Base-by-base conservation (phyloP, 345 rosid species). In the Pugionium dolabratum region DNA sequence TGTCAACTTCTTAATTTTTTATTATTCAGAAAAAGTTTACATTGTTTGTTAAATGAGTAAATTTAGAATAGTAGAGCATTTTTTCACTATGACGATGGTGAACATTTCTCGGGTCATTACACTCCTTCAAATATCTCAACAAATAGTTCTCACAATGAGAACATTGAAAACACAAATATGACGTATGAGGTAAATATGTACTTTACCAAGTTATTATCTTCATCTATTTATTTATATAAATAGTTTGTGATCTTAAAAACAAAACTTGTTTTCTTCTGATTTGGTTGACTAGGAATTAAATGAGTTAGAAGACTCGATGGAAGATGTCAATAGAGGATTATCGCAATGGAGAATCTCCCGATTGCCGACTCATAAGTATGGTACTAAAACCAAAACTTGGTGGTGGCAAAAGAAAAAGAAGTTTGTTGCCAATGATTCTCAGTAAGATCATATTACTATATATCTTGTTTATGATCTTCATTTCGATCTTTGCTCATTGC, bases 111-210 rank as follows among this genome's bases (percentile, higher is more conserved):
- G 41, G 49, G 11, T 44, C 47, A 44, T 61, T 25, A 0, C 9
- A 28, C 4, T 10, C 36, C 71, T 44, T 46, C 46, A 28, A n/a
- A 35, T 33, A 33, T 41, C 8, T 54, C 36, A 10, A 27, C 18
- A 34, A 29, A 6, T 57, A 67, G 4, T 34, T 34, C 36, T 34
- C 18, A 18, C 18, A 18, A 18, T 3, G 76, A 49, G 31, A 28
- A 40, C n/a, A 54, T 1, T 27, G 68, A 62, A 54, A 28, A 48
- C 6, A 9, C 9, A 35, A 18, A 45, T 31, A 45, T 72, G 66
- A 72, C 76, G 0, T 65, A 72, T 64, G 76, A 57, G 76, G 76
- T 72, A 40, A 2, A 8, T 18, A 18, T 18, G 18, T 7, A 40
- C 7, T 7, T 4, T 7, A 39, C 2, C 42, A 39, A 2, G 4